phyloP scores from a whole-genome alignment of 768 basidiomycete species.

The Austroboletus festivus region DNA sequence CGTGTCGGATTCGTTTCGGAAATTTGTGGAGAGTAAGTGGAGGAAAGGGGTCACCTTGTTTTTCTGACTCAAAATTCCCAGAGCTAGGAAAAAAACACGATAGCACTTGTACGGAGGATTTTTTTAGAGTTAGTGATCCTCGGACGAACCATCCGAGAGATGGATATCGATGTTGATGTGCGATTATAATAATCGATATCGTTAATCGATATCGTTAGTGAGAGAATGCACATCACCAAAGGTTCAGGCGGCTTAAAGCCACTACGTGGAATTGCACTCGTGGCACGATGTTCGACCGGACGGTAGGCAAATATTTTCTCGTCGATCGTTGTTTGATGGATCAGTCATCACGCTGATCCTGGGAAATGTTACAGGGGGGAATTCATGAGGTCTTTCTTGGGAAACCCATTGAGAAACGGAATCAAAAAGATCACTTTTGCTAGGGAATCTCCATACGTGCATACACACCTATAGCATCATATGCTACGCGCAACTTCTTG shows the following conservation, averaged over 20 bases:
- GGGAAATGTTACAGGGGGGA: background rate
- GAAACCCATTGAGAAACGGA: background rate
- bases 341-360: background rate
- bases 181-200: background rate
- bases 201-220: background rate
- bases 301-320: background rate
- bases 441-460: background rate
- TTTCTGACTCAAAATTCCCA: background rate
- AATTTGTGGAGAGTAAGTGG: too few species aligned
- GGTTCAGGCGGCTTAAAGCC: background rate
- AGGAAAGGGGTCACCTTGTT: too few species aligned
- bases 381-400: background rate
- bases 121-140: background rate
- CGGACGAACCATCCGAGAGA: background rate
- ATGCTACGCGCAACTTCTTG: too few species aligned
- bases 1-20: too few species aligned
- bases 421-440: background rate
- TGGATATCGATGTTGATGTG: background rate
- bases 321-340: background rate
- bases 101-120: background rate
- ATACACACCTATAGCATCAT: background rate
- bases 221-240: background rate
- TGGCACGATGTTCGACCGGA: background rate
- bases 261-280: background rate
- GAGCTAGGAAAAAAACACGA: background rate